Conservation (phyloP, 2,329 filamentous ascomycete genomes). For the Corynespora cassiicola region DNA sequence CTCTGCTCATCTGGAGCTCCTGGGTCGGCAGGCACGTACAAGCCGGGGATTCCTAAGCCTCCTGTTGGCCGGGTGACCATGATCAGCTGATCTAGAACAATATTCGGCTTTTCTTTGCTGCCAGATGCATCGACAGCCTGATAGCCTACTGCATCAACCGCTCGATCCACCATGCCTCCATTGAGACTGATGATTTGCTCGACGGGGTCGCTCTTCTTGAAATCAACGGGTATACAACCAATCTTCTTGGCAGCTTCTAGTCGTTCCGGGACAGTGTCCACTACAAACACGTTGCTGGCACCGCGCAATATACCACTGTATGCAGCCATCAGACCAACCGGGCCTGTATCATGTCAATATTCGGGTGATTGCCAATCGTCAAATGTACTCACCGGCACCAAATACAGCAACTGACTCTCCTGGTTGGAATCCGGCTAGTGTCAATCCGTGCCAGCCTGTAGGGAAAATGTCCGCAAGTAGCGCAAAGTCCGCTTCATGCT, state of each 20-base stretch:
- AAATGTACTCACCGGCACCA: conserved; percentile 53
- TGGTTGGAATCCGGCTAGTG: conserved; percentile 64
- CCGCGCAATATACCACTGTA: conserved; percentile 68
- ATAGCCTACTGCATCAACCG: conserved; percentile 71
- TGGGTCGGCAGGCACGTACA: conserved; percentile 63
- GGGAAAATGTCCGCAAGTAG: conserved; percentile 59
- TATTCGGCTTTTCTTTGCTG: conserved; percentile 66
- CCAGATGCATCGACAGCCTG: conserved; percentile 64
- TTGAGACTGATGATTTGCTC: conserved; percentile 67
- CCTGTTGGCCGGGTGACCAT: conserved; percentile 67
- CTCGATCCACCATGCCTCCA: conserved; percentile 67
- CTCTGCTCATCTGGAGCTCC: conserved; percentile 67
- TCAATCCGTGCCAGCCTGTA: conserved; percentile 64
- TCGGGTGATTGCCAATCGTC: neutral
- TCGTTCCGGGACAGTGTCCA: conserved; percentile 68
- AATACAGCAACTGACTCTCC: conserved; percentile 71
- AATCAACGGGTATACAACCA: conserved; percentile 66
- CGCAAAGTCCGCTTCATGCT: conserved; percentile 67
- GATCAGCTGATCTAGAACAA: conserved; percentile 70
- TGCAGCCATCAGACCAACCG: conserved; percentile 71
- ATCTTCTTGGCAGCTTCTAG: conserved; percentile 67
- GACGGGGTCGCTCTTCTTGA: conserved; percentile 65
- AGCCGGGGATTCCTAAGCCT: conserved; percentile 66
- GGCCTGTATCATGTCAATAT: conserved; percentile 41
- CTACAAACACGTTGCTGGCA: conserved; percentile 66